Evolutionary conservation across 2,329 filamentous ascomycete species (phyloP), one percentile per base, ranked within the genome.

Genomic region (Rosellinia necatrix): DNA sequence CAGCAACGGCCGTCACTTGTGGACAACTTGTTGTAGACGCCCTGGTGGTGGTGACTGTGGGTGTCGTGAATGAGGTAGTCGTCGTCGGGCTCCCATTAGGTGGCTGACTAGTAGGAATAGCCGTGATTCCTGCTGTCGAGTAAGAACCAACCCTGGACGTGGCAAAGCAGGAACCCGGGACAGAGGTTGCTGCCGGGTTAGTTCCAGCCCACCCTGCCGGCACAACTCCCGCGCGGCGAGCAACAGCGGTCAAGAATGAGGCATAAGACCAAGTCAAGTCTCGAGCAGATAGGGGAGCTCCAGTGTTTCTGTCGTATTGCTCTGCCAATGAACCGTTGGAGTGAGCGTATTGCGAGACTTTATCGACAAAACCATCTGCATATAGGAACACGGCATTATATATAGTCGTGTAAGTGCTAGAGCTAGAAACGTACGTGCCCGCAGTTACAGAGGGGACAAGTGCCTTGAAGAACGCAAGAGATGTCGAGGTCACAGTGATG

Each of bases 391-490:
- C 81, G 4, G 86, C 84, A 37, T 78, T 73, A 58, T 84, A 73
- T 47, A 92, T 78, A 2, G 76, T 71, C 0, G 75, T 75, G 71
- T 82, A 90, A 4, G 74, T 79, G 8, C 66, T 48, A 0, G 77
- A 76, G 47, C 60, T 65, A 1, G 77, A 73, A 5, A 76, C 64
- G 69, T 89, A 92, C 0, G 83, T 90, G 30, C 89, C 89, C 1
- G 76, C 72, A 1, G 81, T 72, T 9, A 84, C 78, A 0, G 78
- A 78, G 10, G 85, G 77, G 48, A 82, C 79, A 6, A 91, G 75
- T 62, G 86, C 86, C 58, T 77, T 71, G 81, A 92, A 94, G 76
- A 94, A 93, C 6, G 81, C 68, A 7, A 91, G 77, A 0, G 88
- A 91, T 1, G 79, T 79, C 0, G 77, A 74, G 4, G 84, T 87